These are phyloP conservation scores for Tripterygium wilfordii DNA, from an alignment of 177 flowering plant species.

Conservation along the genomic window DNA sequence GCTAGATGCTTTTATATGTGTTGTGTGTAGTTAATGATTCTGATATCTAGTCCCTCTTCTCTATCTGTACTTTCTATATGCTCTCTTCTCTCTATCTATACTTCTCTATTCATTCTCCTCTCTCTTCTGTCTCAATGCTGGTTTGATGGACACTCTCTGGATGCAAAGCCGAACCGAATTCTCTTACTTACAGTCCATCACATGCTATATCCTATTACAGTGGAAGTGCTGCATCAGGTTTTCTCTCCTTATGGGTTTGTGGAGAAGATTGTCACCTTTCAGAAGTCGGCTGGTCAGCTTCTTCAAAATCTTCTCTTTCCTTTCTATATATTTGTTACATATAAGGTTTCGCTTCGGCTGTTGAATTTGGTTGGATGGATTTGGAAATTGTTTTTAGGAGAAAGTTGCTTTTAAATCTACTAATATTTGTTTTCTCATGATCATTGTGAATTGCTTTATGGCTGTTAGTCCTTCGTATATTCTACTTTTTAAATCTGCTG, in stretches of 20 bases:
- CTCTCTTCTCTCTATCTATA: conserved; percentile 27
- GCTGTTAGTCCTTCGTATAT: neutral
- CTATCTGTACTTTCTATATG: too few relatives aligned
- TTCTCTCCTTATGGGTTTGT: conserved; percentile 98
- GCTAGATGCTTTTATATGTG: too few relatives aligned
- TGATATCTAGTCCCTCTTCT: too few relatives aligned
- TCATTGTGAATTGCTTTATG: neutral
- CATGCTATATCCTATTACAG: conserved; percentile 97
- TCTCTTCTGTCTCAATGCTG: conserved; percentile 58
- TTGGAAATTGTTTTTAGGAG: neutral
- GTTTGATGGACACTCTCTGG: conserved; percentile 61
- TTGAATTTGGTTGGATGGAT: too few relatives aligned
- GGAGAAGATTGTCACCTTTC: conserved; percentile 99
- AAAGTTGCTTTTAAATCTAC: neutral
- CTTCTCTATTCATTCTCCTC: conserved; percentile 58
- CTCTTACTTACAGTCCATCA: conserved; percentile 97
- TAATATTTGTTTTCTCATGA: neutral
- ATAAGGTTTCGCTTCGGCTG: neutral
- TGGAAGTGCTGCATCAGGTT: conserved; percentile 99
- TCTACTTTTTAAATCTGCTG: neutral
- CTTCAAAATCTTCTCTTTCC: conserved; percentile 49
- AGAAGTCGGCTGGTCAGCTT: conserved; percentile 99
- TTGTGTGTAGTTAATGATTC: too few relatives aligned
- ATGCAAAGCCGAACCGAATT: conserved; percentile 92
- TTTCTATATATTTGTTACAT: conserved; percentile 16